phyloP scores from a whole-genome alignment of 2,329 filamentous ascomycete genomes.

The Aspergillus texensis region DNA sequence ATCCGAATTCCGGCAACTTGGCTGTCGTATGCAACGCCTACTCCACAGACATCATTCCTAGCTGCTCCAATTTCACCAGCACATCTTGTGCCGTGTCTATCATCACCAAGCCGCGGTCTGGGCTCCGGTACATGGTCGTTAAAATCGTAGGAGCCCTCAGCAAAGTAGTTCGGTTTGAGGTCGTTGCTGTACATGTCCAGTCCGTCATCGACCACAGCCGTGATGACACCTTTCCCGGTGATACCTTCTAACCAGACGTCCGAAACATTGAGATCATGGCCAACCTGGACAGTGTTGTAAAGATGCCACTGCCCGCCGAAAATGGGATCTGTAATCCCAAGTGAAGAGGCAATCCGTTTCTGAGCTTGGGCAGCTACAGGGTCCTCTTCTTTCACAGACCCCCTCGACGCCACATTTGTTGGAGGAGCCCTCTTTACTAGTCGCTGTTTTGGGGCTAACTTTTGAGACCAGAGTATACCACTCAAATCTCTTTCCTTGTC shows the following conservation, averaged over 20 bases:
- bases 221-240: constrained; percentile 84
- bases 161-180: constrained; percentile 90
- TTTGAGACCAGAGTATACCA: constrained; percentile 75
- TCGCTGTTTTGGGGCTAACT: constrained; percentile 67
- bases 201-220: constrained; percentile 94
- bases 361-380: constrained; percentile 60
- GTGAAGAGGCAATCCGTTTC: constrained; percentile 60
- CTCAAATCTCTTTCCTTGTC: constrained; percentile 62
- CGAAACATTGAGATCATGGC: constrained; percentile 96
- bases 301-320: constrained; percentile 96
- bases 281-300: constrained; percentile 76
- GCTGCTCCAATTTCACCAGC: constrained; percentile 91
- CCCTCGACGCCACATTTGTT: constrained; percentile 35
- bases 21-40: constrained; percentile 93
- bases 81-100: constrained; percentile 89
- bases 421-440: constrained; percentile 62
- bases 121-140: constrained; percentile 83
- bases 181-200: constrained; percentile 95
- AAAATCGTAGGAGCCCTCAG: constrained; percentile 91
- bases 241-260: constrained; percentile 88
- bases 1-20: constrained; percentile 92
- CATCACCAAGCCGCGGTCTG: constrained; percentile 78
- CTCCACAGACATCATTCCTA: constrained; percentile 89
- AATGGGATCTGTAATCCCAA: constrained; percentile 86
- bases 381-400: constrained; percentile 45